phyloP scores from a whole-genome alignment of 768 basidiomycete species.

The Crucibulum laeve region DNA sequence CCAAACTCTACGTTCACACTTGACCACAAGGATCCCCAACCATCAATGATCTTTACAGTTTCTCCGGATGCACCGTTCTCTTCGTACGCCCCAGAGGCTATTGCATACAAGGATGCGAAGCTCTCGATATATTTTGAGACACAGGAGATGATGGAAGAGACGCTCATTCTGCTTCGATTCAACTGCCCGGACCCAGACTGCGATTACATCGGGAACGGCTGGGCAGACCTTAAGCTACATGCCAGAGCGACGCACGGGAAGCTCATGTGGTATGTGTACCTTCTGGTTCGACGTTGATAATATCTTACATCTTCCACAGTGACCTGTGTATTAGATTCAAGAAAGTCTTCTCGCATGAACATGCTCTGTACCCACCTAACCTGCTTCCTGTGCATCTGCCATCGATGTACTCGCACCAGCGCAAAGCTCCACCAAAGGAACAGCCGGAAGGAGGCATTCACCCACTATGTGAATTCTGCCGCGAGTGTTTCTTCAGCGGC shows the following conservation, averaged over 20 bases:
- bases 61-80: conserved; percentile 60
- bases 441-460: conserved; percentile 69
- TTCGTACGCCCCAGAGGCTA: conserved; percentile 49
- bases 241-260: conserved; percentile 70
- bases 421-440: conserved; percentile 39
- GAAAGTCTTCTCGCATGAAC: conserved; percentile 96
- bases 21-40: conserved; percentile 59
- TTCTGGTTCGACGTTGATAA: neutral
- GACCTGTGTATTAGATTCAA: conserved; percentile 86
- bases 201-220: conserved; percentile 79
- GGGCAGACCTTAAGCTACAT: conserved; percentile 88
- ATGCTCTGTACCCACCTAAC: conserved; percentile 71
- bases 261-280: conserved; percentile 67
- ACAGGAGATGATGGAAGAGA: conserved; percentile 92
- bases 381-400: conserved; percentile 71
- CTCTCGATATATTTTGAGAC: conserved; percentile 85
- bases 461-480: conserved; percentile 84
- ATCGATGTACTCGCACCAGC: conserved; percentile 47
- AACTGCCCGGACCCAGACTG: conserved; percentile 89
- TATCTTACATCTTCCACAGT: conserved; percentile 29
- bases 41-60: conserved; percentile 67
- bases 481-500: conserved; percentile 88
- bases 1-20: conserved; percentile 12
- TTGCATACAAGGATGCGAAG: conserved; percentile 66
- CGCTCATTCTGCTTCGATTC: conserved; percentile 85